Conservation (phyloP, 1,139 yeast species). For the Pichia sp. region DNA sequence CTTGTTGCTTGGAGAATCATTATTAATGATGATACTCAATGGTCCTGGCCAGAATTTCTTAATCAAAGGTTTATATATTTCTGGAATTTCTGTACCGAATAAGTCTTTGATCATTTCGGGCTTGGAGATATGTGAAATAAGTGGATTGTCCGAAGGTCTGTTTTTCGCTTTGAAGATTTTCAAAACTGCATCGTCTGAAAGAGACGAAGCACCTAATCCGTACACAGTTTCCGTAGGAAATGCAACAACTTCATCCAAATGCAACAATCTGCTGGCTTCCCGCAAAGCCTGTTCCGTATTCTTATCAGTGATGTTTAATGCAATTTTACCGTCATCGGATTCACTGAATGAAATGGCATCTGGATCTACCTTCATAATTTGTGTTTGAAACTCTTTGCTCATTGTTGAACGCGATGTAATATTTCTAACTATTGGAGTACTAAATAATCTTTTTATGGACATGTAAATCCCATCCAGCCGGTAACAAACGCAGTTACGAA, state of each 20-base stretch:
- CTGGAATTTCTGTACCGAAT: slow-evolving; percentile 47
- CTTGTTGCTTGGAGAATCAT: slow-evolving; percentile 26
- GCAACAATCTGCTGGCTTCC: slow-evolving; percentile 52
- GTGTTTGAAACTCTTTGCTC: slow-evolving; percentile 23
- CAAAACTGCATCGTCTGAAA: slow-evolving; percentile 62
- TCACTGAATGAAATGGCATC: slow-evolving; percentile 31
- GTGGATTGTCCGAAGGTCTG: slow-evolving; percentile 91
- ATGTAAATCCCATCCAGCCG: no score
- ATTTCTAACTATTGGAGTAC: background rate
- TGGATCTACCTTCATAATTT: slow-evolving; percentile 38
- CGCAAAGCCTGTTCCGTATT: slow-evolving; percentile 41
- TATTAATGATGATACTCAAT: slow-evolving; percentile 58
- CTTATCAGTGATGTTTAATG: slow-evolving; percentile 34
- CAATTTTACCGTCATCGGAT: slow-evolving; percentile 16
- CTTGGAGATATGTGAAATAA: slow-evolving; percentile 84
- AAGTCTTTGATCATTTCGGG: slow-evolving; percentile 56
- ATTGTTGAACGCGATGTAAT: no score
- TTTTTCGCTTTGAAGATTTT: slow-evolving; percentile 82
- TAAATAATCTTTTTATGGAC: background rate
- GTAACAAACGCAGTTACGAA: no score
- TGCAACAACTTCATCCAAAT: slow-evolving; percentile 60
- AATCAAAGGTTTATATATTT: slow-evolving; percentile 53
- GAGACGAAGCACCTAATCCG: slow-evolving; percentile 87
- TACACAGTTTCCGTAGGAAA: slow-evolving; percentile 97
- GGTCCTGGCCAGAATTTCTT: slow-evolving; percentile 94